A percentile compares a stretch with the other conserved stretches of the same genome.
Conservation (phyloP, 345 rosid genomes). For the Hibiscus syriacus region DNA sequence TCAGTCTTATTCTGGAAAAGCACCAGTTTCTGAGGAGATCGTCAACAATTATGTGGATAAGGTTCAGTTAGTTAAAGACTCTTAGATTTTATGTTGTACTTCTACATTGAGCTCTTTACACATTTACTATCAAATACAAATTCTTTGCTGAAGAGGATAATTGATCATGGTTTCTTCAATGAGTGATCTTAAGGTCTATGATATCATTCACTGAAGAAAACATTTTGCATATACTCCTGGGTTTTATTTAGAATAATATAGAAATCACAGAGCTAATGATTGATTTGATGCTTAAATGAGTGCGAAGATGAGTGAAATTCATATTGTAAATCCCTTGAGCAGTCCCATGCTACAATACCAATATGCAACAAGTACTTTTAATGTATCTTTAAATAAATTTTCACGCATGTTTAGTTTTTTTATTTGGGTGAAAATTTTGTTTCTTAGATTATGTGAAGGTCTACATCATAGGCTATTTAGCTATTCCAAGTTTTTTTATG, state of each 20-base stretch:
- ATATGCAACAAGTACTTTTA: not conserved
- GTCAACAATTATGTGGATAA: constrained; percentile 44
- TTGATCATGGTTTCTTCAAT: not conserved
- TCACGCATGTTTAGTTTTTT: not conserved
- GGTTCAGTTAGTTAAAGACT: constrained; percentile 24
- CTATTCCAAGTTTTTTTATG: not conserved
- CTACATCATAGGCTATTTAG: not conserved
- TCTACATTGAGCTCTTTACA: not conserved
- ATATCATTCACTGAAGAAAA: not conserved
- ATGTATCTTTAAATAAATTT: not conserved
- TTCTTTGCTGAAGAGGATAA: not conserved
- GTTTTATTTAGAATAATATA: not conserved
- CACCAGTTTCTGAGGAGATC: constrained; percentile 44
- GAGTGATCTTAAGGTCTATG: constrained; percentile 1
- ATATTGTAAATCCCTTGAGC: not conserved
- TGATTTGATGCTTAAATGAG: no score
- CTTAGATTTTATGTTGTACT: not conserved
- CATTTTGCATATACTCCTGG: not conserved
- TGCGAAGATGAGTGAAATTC: not conserved
- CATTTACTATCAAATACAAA: not conserved
- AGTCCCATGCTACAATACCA: not conserved
- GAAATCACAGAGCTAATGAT: not conserved
- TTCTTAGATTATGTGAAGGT: not conserved
- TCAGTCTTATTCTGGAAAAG: constrained; percentile 47
- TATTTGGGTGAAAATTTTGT: not conserved